Evolutionary conservation across 305 asterid species (phyloP), one percentile per base, ranked within the genome.

Genomic region (Fraxinus velutina): DNA sequence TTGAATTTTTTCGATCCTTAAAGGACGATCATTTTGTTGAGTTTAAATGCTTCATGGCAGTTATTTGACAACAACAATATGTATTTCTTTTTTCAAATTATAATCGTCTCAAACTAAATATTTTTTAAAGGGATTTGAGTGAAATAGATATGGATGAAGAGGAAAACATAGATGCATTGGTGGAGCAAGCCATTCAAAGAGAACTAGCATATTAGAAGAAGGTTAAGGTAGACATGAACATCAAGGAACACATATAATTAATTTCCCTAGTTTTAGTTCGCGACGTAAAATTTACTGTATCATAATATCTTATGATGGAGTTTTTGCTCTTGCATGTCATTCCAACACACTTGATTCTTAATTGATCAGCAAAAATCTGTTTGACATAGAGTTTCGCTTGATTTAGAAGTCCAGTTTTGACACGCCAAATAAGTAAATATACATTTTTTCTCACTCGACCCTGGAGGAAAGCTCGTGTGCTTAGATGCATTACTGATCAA

Each of bases 201-300:
- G 87, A 83, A 68, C 62, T 87, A 64, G 82, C 83, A 6, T 79
- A 39, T 74, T 77, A 81, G 50, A 66, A 81, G 78, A 86, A 84
- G 82, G 85, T 81, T 32, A 82, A 79, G 33, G 37, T 37, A 29
- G 66, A 75, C 13, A 75, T 22, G n/a, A 2, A 9, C 19, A 5
- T 21, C 52, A 8, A 10, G 64, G 5, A 13, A 27, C 74, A 9
- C 64, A 78, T 44, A 75, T 39, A 39, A 39, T 39, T 39, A 39
- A 8, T 36, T 39, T 39, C 47, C 9, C 47, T 39, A 39, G 47
- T 39, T 37, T 36, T 36, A 6, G 42, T 36, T 6, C 42, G 42
- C 42, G 42, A 36, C 8, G 47, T 39, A 39, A 39, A 39, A 39
- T 39, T 39, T 39, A 39, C 3, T 8, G 10, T 36, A 36, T 36